Conservation (phyloP, 1,139 yeast genomes). For the Blastobotrys niveus region DNA sequence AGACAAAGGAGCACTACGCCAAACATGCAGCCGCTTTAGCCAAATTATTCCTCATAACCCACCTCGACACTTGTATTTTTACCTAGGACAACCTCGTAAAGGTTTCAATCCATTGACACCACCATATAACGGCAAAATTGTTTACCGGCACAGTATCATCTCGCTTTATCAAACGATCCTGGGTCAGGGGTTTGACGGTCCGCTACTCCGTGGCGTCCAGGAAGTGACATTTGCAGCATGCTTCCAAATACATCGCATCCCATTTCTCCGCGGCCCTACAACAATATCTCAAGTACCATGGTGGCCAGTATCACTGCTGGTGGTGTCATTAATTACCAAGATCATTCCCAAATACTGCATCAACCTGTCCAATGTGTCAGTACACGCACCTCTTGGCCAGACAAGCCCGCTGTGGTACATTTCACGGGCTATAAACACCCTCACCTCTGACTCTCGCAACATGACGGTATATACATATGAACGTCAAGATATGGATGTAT, state of each 20-base stretch:
- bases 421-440: too few species aligned
- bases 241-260: constrained; percentile 9
- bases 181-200: constrained; percentile 8
- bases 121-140: too few species aligned
- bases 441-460: too few species aligned
- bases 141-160: too few species aligned
- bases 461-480: too few species aligned
- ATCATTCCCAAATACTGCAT: constrained; percentile 5
- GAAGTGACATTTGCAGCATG: constrained; percentile 7
- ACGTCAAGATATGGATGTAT: too few species aligned
- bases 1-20: background rate
- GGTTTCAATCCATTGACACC: too few species aligned
- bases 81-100: constrained; percentile 7
- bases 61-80: constrained; percentile 4
- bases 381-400: too few species aligned
- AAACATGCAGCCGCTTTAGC: constrained; percentile 1
- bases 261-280: constrained; percentile 7
- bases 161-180: constrained; percentile 7
- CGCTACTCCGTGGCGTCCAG: constrained; percentile 1
- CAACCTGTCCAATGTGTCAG: constrained; percentile 8
- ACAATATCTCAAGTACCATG: constrained; percentile 5
- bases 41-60: background rate
- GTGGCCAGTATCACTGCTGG: constrained; percentile 8
- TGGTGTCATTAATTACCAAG: background rate
- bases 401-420: too few species aligned